Evolutionary conservation across 1,139 yeast species (phyloP), one percentile per base, ranked within the genome.

Genomic region (Candida tunisiensis): DNA sequence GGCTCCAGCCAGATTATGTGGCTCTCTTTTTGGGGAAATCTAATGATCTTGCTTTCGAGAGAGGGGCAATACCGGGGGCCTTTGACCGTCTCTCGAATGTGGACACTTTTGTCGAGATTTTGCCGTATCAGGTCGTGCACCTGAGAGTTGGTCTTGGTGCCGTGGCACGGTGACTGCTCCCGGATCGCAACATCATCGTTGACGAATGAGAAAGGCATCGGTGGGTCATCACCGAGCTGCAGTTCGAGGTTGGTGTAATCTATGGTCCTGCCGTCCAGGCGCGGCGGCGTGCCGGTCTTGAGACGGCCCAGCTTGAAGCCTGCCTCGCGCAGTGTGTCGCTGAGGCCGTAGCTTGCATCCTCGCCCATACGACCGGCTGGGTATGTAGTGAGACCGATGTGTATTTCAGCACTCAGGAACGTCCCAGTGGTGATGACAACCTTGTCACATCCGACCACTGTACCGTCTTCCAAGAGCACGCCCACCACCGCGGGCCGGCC

Each of bases 41-140:
- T 67, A 25, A 78, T 67, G 18, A 91, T 62, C 45, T 91, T 91
- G 5, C 93, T 72, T 46, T 91, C 99, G 25, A 91, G 72, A 0
- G 96, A 85, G 1, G 99, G 99, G 51, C 99, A 91, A 48, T 91
- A 91, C 16, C 99, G 58, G 2, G 99, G 99, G 0, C 98, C 98
- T 41, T 80, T 82, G 6, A 88, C 93, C 0, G 93, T 77, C 54
- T 91, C 98, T 35, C 85, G 57, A 19, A 91, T 85, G 49, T 91
- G 99, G 8, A 88, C 69, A 3, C 93, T 74, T 43, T 77, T 67
- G 43, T 80, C 75, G 28, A 91, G 60, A 45, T 88, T 85, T 2
- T 62, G 55, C 11, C 71, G 56, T 16, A 91, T 60, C 16, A 82
- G 51, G 6, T 72, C 61, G 45, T 85, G 96, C 31, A 92, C 59